phyloP scores from a whole-genome alignment of 257 asterid genomes.

The Nemophila menziesii region DNA sequence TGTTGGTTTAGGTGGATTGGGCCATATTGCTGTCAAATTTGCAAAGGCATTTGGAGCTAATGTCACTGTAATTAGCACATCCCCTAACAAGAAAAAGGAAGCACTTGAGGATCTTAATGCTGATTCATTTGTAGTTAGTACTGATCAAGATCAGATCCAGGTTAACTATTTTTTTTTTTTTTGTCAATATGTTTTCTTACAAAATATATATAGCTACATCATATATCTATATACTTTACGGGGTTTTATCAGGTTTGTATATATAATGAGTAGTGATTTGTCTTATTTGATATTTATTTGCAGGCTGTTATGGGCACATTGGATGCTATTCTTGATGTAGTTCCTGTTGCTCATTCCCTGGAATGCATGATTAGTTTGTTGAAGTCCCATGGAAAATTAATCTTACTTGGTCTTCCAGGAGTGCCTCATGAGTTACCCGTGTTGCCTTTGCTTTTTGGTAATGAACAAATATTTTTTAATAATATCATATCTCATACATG shows the following conservation, averaged over 20 bases:
- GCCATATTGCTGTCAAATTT: conserved; percentile 59
- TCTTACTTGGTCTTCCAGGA: conserved; percentile 45
- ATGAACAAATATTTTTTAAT: too few species aligned
- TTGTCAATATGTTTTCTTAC: too few species aligned
- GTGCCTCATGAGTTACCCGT: conserved; percentile 52
- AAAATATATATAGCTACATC: too few species aligned
- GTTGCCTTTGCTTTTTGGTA: conserved; percentile 50
- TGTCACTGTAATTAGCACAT: conserved; percentile 58
- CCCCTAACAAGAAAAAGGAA: conserved; percentile 34
- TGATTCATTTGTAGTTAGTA: conserved; percentile 36
- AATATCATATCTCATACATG: too few species aligned
- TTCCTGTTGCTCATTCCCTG: conserved; percentile 44
- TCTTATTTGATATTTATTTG: neutral
- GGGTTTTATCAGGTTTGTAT: neutral
- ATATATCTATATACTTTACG: neutral
- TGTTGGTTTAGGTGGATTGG: conserved; percentile 64
- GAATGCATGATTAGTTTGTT: conserved; percentile 35
- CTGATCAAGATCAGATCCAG: conserved; percentile 35
- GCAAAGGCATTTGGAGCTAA: conserved; percentile 63
- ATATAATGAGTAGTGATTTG: neutral
- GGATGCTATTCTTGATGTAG: conserved; percentile 54
- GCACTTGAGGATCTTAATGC: conserved; percentile 47
- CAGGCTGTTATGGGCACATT: conserved; percentile 46
- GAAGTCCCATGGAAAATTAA: conserved; percentile 50
- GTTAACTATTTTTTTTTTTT: conserved; percentile 15